Conservation (phyloP, 495 filamentous ascomycete species). For the Neurospora hispaniola region DNA sequence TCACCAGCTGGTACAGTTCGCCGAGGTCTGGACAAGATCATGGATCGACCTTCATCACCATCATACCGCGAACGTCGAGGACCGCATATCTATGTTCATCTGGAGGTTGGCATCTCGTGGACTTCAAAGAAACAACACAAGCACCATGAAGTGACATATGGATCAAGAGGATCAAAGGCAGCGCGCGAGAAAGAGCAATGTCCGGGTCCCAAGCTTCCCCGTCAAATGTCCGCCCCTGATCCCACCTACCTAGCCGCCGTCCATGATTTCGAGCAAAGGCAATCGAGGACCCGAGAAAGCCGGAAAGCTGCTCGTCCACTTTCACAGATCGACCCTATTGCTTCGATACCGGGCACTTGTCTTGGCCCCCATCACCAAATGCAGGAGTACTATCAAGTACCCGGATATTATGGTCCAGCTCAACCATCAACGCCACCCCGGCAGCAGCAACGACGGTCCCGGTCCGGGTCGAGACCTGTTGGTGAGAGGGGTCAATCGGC, state of each 20-base stretch:
- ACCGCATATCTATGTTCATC: slow-evolving; percentile 35
- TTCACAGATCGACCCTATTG: background rate
- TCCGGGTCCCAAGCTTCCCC: slow-evolving; percentile 24
- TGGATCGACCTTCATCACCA: slow-evolving; percentile 18
- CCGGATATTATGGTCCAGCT: background rate
- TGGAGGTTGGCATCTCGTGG: slow-evolving; percentile 38
- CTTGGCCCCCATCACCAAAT: slow-evolving; percentile 14
- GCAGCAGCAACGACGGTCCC: slow-evolving; percentile 15
- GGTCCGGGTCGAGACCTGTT: slow-evolving; percentile 19
- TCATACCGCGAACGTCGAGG: slow-evolving; percentile 14
- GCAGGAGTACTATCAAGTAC: slow-evolving; percentile 22
- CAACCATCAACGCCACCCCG: slow-evolving; percentile 6
- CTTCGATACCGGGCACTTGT: background rate
- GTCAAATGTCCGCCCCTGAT: slow-evolving; percentile 31
- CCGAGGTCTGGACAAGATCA: slow-evolving; percentile 7
- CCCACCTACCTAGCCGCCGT: slow-evolving; percentile 31
- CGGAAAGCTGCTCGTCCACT: background rate
- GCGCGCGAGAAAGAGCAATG: slow-evolving; percentile 20
- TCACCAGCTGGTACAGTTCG: slow-evolving; percentile 3
- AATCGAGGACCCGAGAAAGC: slow-evolving; percentile 14
- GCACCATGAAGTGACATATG: slow-evolving; percentile 33
- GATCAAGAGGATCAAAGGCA: slow-evolving; percentile 14
- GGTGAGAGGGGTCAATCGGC: slow-evolving; percentile 35
- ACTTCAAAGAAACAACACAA: slow-evolving; percentile 24
- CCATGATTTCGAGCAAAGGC: slow-evolving; percentile 21